Evolutionary conservation across 305 asterid species (phyloP).

Genomic region (Fraxinus baroniana): DNA sequence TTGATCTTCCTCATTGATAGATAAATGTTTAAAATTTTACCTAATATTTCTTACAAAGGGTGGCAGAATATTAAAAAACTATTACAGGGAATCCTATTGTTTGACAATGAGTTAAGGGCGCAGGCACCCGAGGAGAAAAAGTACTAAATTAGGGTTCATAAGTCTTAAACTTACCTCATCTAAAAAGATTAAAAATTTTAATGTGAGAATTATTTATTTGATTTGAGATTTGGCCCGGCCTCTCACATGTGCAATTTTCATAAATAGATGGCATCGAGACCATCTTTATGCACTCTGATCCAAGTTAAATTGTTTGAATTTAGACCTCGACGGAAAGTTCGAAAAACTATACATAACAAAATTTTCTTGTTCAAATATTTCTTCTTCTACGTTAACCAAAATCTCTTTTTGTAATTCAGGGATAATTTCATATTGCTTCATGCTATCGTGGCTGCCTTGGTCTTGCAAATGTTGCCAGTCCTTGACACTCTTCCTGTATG

Average conservation of each 20-base stretch:
- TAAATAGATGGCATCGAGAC: not conserved
- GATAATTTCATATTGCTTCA: constrained; percentile 78
- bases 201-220: too few relatives aligned
- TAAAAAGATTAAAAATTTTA: too few relatives aligned
- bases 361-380: not conserved
- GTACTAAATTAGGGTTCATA: not conserved
- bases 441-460: constrained; percentile 51
- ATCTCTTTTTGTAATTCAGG: constrained; percentile 36
- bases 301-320: too few relatives aligned
- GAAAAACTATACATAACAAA: not conserved
- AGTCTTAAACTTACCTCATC: not conserved
- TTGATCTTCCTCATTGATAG: not conserved
- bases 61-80: too few relatives aligned
- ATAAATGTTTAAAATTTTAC: too few relatives aligned
- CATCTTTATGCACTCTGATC: not conserved
- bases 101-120: not conserved
- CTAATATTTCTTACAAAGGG: too few relatives aligned
- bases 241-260: not conserved
- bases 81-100: not conserved
- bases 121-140: not conserved
- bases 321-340: not conserved
- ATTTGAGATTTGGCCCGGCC: not conserved
- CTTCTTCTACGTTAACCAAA: not conserved
- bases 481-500: constrained; percentile 43
- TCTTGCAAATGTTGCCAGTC: constrained; percentile 37